Base-by-base conservation (phyloP, 352 stramenopile species). In the Phytophthora hybrid region DNA sequence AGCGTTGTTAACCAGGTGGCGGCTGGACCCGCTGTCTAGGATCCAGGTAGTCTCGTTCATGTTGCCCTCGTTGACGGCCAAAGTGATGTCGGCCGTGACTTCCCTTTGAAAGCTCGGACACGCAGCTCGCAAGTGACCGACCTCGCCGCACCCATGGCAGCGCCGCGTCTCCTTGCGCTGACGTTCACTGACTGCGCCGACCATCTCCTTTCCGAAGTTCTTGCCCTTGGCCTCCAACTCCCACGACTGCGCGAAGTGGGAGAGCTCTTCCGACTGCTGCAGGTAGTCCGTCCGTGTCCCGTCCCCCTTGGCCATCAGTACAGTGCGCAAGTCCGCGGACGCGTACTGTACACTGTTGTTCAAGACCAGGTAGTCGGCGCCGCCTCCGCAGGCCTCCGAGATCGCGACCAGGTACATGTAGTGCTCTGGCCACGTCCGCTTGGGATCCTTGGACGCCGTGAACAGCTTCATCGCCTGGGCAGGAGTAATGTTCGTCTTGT, bases 331-430 rank as follows among this genome's bases (percentile, higher is more conserved):
- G 19, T 69, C 52, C 16, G 46, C 51, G 4, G 59, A 74, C 21
- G 54, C 67, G 67, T 63, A 58, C 58, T 69, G 67, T 0, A 69
- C 59, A 9, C 69, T 61, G 31, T 69, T 74, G 60, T 74, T 63
- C 19, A 74, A 26, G 2, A 74, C 67, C 13, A 68, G 21, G 6
- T 68, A 71, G 19, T 71, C 55, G 10, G 63, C 53, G 13, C 53
- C 63, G 6, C 41, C 53, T 4, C 53, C 18, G n/a, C 16, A 31
- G 14, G 26, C 44, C 23, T 65, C 14, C 16, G 44, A 55, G 26
- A 64, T 32, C 2, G 39, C 62, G 9, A 61, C 59, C 10, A 57
- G 51, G n/a, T 63, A 69, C 52, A 69, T 32, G 52, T 49, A 63
- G 16, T 63, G 62, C 10, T 69, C 62, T 0, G 19, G 11, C 53